Evolutionary conservation across 371 early-diverging fungal genomes (phyloP).

Genomic region (Syncephalastrum contaminatum): DNA sequence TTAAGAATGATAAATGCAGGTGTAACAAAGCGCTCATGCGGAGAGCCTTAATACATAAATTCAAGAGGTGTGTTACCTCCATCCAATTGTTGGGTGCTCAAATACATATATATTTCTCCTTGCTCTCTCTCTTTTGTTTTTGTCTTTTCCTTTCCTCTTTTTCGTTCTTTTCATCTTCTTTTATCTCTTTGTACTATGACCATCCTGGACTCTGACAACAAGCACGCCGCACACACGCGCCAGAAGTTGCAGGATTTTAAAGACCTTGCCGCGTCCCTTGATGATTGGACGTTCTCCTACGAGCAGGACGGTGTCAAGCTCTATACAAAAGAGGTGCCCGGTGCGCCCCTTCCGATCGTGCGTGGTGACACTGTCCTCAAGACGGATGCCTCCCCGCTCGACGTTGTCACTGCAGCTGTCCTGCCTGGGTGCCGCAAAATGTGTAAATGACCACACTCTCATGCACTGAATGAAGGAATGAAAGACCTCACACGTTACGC

Average conservation of each 20-base stretch:
- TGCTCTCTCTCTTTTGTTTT: neutral
- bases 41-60: no score
- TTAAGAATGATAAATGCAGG: no score
- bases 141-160: constrained; percentile 1
- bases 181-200: constrained; percentile 12
- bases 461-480: neutral
- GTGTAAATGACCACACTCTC: constrained; percentile 8
- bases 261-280: constrained; percentile 17
- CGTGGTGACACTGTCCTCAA: constrained; percentile 17
- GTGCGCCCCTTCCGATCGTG: constrained; percentile 9
- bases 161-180: constrained; percentile 2
- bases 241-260: constrained; percentile 21
- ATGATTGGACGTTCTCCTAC: constrained; percentile 13
- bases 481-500: no score
- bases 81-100: no score
- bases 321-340: constrained; percentile 15
- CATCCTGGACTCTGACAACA: constrained; percentile 22
- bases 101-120: neutral
- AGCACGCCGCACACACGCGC: constrained; percentile 23
- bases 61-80: no score
- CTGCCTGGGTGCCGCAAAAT: constrained; percentile 14
- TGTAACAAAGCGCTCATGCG: constrained; percentile 2
- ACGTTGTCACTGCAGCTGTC: constrained; percentile 8
- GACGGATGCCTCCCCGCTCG: constrained; percentile 5
- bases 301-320: constrained; percentile 20